Evolutionary conservation across 805 yeast genomes (phyloP).

Genomic region (Candida chauliodis): DNA sequence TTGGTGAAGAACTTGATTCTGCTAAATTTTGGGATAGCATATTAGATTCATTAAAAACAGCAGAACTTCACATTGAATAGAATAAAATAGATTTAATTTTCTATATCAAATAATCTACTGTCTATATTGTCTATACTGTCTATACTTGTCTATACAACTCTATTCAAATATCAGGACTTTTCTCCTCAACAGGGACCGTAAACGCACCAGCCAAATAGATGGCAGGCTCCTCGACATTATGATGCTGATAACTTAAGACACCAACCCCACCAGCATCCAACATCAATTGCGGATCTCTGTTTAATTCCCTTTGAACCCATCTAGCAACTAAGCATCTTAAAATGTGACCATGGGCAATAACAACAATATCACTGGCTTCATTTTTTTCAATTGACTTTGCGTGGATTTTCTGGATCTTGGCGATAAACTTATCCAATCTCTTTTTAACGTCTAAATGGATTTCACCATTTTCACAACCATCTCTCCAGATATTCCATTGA

Average conservation of each 20-base stretch:
- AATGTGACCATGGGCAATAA: constrained; percentile 93
- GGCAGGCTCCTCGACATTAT: constrained; percentile 83
- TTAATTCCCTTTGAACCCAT: constrained; percentile 68
- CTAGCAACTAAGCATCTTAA: constrained; percentile 84
- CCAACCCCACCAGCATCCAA: constrained; percentile 96
- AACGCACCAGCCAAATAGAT: constrained; percentile 81
- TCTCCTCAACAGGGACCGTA: constrained; percentile 63
- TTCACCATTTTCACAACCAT: constrained; percentile 94
- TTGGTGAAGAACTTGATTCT: constrained; percentile 10
- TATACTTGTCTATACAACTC: constrained; percentile 1
- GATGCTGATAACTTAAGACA: constrained; percentile 85
- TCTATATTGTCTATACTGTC: not conserved
- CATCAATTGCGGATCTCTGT: constrained; percentile 72
- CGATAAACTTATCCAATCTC: constrained; percentile 70
- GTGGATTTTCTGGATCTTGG: constrained; percentile 60
- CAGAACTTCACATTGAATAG: constrained; percentile 9
- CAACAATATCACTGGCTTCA: constrained; percentile 66
- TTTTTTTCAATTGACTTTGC: constrained; percentile 45
- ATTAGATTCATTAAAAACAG: constrained; percentile 8
- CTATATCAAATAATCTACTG: too few species aligned
- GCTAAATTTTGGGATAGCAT: constrained; percentile 11
- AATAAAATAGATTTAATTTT: not conserved
- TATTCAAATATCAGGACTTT: constrained; percentile 19
- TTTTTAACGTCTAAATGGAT: constrained; percentile 57
- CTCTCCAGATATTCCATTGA: constrained; percentile 80